Base-by-base conservation (phyloP, 2,329 filamentous ascomycete species). In the Tolypocladium amazonense region DNA sequence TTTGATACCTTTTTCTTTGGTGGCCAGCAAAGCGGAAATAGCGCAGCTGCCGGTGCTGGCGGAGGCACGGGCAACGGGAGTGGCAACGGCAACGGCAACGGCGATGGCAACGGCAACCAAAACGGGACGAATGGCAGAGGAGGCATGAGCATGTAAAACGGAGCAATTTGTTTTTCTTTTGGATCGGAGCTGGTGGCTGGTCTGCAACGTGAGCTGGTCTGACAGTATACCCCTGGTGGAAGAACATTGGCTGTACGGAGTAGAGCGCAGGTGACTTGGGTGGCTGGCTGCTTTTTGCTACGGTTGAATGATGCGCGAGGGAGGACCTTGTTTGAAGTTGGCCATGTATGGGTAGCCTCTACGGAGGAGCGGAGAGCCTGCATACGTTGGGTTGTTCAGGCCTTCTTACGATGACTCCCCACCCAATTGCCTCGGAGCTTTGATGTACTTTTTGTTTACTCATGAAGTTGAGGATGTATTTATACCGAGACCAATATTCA, bases 1-100 rank as follows among this genome's bases (percentile, higher is more conserved):
- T 89, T 90, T 71, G 87, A 89, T 68, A 84, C 85, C 0, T 90
- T 90, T 69, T 89, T 88, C 75, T 88, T 89, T 69, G 86, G 86
- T 1, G 81, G 80, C 0, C 80, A 80, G 64, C 70, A 71, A 58
- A 67, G 67, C 20, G 71, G 74, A 14, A 66, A 64, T 30, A 65
- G 66, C 50, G 62, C 63, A 0, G 62, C 63, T 20, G 69, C 70
- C 7, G 67, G 66, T 37, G 70, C 70, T 8, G 45, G n/a, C n/a
- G 43, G n/a, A n/a, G 43, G 43, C 39, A 39, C 6, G 4, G 18
- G 38, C 38, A 39, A 39, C 15, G 38, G 38, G 6, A 18, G 4
- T 6, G 38, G 12, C 38, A 39, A 4, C 4, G 39, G 39, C 18
- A 43, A 15, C 15, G 67, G 35, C 33, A 47, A 50, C 30, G 43